Percentiles rank a stretch among this genome's conserved stretches.
Evolutionary conservation across 2,329 filamentous ascomycete species (phyloP).

Genomic region (Davidsoniella virescens): DNA sequence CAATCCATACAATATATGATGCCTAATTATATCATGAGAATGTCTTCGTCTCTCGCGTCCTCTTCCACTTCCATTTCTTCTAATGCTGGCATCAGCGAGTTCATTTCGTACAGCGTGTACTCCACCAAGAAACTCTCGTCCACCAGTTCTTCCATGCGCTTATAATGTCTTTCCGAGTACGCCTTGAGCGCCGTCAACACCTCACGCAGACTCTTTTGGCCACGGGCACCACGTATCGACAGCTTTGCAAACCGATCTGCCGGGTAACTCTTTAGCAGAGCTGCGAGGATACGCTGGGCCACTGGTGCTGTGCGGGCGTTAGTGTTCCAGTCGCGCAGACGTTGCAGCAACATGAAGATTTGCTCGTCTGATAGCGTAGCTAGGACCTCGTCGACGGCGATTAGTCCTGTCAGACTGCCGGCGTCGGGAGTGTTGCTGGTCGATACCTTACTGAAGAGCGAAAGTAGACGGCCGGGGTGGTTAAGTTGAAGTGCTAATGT

Average conservation of each 20-base stretch:
- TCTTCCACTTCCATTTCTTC: conserved; percentile 19
- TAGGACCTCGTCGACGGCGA: conserved; percentile 69
- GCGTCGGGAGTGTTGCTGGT: conserved; percentile 42
- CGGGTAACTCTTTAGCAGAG: conserved; percentile 66
- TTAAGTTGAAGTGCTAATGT: conserved; percentile 84
- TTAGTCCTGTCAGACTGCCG: conserved; percentile 46
- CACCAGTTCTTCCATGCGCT: conserved; percentile 70
- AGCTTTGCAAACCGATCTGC: conserved; percentile 59
- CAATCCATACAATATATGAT: background rate
- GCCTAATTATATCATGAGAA: conserved; percentile 22
- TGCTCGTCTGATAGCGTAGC: conserved; percentile 68
- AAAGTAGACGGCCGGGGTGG: conserved; percentile 74
- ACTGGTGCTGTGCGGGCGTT: conserved; percentile 76
- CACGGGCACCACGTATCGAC: conserved; percentile 39
- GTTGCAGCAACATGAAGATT: conserved; percentile 63
- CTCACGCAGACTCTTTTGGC: conserved; percentile 57
- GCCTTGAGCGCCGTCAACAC: conserved; percentile 73
- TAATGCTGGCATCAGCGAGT: conserved; percentile 41
- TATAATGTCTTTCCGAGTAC: conserved; percentile 89
- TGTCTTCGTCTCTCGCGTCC: conserved; percentile 25
- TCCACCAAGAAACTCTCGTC: conserved; percentile 92
- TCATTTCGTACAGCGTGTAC: conserved; percentile 89
- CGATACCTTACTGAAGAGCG: conserved; percentile 68
- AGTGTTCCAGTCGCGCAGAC: conserved; percentile 92
- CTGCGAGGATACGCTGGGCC: conserved; percentile 69